Evolutionary conservation across 2,329 filamentous ascomycete genomes (phyloP), one percentile per base, ranked within the genome.

Genomic region (Knufia fluminis): DNA sequence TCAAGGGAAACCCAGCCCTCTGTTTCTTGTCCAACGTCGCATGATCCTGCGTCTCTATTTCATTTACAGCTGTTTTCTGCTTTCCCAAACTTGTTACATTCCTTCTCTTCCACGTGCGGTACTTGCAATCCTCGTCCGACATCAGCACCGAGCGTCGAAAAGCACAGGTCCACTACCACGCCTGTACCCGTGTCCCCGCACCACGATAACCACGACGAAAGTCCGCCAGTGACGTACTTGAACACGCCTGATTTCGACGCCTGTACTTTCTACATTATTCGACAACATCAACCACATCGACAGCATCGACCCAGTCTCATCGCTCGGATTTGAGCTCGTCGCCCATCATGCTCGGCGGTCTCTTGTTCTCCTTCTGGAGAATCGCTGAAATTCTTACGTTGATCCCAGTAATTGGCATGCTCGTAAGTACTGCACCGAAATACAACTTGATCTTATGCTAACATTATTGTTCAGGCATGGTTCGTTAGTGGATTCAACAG

Each of bases 301-400:
- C 7, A 17, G 7, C 17, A 23, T 3, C 20, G 33, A 33, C 17
- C 16, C 26, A 40, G n/a, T 17, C 28, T 32, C 46, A 28, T 19
- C 48, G 26, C 20, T n/a, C 32, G 23, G 20, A 48, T 33, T 41
- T 23, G 16, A 47, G 36, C 42, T 31, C 19, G 16, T 40, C 35
- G 32, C 7, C 41, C 65, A 69, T 63, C 49, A 73, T 74, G 70
- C 65, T 74, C 53, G 69, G 66, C 54, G 76, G 77, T 51, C 60
- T 82, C 42, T 74, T 80, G 58, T 83, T 82, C 70, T 71, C 76
- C 65, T 75, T 75, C 63, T 80, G 76, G 71, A 75, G 79, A 52
- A 60, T 81, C 62, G 69, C 75, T 62, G 70, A 83, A 64, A 75
- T 83, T 66, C 60, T 78, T 66, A 81, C 78, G 39, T 66, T 82